A percentile compares a stretch with the other conserved stretches of the same genome.
These are phyloP conservation scores for Auxenochlorella protothecoides DNA, from an alignment of 139 green algal genomes.

Conservation along the genomic window DNA sequence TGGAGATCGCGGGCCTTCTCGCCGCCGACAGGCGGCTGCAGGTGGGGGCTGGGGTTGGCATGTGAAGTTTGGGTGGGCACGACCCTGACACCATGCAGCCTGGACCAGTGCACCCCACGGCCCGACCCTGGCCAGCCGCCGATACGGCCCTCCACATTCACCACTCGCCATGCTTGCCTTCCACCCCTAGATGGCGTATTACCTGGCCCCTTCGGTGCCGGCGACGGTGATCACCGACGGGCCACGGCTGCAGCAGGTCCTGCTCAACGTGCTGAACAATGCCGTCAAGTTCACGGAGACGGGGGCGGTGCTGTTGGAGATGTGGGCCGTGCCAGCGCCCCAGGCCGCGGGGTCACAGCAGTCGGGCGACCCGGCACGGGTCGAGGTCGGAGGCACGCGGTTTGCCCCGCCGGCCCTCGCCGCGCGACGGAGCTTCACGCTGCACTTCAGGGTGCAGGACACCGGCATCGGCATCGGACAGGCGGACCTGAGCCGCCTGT, in stretches of 20 bases:
- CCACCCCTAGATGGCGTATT: slow-evolving; percentile 49
- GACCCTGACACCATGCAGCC: too few species aligned
- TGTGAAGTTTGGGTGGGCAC: too few species aligned
- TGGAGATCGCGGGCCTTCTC: slow-evolving; percentile 72
- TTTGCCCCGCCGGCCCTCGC: not conserved
- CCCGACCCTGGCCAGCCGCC: too few species aligned
- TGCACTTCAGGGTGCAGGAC: slow-evolving; percentile 59
- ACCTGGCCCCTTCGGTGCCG: slow-evolving; percentile 35
- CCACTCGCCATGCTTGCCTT: too few species aligned
- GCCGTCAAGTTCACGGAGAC: slow-evolving; percentile 81
- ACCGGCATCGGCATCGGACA: slow-evolving; percentile 66
- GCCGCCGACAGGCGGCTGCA: slow-evolving; percentile 64
- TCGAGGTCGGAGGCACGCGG: not conserved
- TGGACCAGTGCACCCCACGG: too few species aligned
- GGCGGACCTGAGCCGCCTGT: slow-evolving; percentile 47
- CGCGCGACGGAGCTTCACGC: not conserved
- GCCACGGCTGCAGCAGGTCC: slow-evolving; percentile 66
- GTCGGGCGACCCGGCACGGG: not conserved
- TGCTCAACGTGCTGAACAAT: slow-evolving; percentile 86
- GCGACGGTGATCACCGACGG: slow-evolving; percentile 40
- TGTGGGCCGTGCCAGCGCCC: slow-evolving; percentile 17
- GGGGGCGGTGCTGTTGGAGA: slow-evolving; percentile 63
- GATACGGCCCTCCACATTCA: too few species aligned
- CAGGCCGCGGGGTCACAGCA: too few species aligned
- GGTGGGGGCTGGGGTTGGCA: slow-evolving; percentile 10